Base-by-base conservation (phyloP, 805 yeast genomes). In the Starmera dryadoides region DNA sequence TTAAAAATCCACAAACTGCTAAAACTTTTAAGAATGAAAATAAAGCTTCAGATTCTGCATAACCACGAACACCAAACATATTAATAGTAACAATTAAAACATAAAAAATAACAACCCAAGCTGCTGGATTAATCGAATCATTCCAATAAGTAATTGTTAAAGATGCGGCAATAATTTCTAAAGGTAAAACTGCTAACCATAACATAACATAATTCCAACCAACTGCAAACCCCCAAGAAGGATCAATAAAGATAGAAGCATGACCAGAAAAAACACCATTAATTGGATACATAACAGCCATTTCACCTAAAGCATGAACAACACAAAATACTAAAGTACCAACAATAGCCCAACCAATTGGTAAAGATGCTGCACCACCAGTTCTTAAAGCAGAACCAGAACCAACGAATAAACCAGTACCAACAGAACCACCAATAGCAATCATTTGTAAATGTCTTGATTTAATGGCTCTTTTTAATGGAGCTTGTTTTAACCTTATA, bases 241-340 rank as follows among this genome's bases (percentile, higher is more conserved):
- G 69, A 48, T 78, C 81, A 39, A 79, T 60, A 49, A 79, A 77
- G 45, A 74, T 62, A n/a, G 78, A 63, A 11, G 79, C 71, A 55
- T 73, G 79, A 15, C 79, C 71, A 33, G 77, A 69, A 48, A 78
- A 78, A 8, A 82, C 78, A 56, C 85, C 85, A 7, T 81, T 68
- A n/a, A 77, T 69, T 9, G 85, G 85, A 56, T 71, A 77, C 3
- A 77, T 65, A 30, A 77, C 75, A 25, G 81, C 75, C 42, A 79
- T 43, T 50, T 79, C 85, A 42, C 81, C 80, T 20, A 77, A 56
- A 3, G 82, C 74, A 60, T 75, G 79, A 49, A 75, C 71, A 53
- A 78, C 75, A 56, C 75, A 69, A 46, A 67, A 76, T 35, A 80
- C 69, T 48, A 75, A 70, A 38, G 72, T 56, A 19, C 83, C 82